A percentile compares a stretch with the other conserved stretches of the same genome.
Evolutionary conservation across 306 rosid genomes (phyloP).

Genomic region (Gleditsia sinensis): DNA sequence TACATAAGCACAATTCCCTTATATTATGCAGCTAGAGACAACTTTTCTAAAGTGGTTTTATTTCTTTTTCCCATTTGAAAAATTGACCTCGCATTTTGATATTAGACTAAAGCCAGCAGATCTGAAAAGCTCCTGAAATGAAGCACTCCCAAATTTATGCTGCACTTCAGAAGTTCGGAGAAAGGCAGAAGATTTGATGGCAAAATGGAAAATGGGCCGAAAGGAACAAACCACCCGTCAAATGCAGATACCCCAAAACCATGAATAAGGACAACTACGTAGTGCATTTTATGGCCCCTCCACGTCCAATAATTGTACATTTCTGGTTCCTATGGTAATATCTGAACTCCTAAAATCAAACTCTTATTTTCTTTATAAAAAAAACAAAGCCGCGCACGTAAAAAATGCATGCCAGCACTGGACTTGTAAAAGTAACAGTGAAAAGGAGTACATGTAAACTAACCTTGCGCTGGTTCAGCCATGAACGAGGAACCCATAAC

Average conservation of each 20-base stretch:
- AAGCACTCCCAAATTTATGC: background rate
- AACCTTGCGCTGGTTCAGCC: slow-evolving; percentile 66
- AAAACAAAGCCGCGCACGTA: background rate
- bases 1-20: background rate
- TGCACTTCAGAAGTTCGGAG: background rate
- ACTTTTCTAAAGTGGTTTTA: no score
- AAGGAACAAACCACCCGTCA: slow-evolving; percentile 76
- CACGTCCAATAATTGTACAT: slow-evolving; percentile 93
- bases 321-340: slow-evolving; percentile 66
- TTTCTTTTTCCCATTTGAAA: background rate
- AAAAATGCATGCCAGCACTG: background rate
- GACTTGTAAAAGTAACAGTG: background rate
- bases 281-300: slow-evolving; percentile 89
- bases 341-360: slow-evolving; percentile 57
- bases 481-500: slow-evolving; percentile 60
- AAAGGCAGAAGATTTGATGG: background rate
- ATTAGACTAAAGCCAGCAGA: background rate
- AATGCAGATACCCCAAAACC: slow-evolving; percentile 96
- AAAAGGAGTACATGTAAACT: background rate
- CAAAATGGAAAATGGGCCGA: background rate
- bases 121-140: background rate
- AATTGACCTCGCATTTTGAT: background rate
- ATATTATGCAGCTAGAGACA: background rate
- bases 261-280: slow-evolving; percentile 91
- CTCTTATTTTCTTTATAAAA: slow-evolving; percentile 13